Evolutionary conservation across 768 basidiomycete genomes (phyloP).

Genomic region (Suillus weaverae): DNA sequence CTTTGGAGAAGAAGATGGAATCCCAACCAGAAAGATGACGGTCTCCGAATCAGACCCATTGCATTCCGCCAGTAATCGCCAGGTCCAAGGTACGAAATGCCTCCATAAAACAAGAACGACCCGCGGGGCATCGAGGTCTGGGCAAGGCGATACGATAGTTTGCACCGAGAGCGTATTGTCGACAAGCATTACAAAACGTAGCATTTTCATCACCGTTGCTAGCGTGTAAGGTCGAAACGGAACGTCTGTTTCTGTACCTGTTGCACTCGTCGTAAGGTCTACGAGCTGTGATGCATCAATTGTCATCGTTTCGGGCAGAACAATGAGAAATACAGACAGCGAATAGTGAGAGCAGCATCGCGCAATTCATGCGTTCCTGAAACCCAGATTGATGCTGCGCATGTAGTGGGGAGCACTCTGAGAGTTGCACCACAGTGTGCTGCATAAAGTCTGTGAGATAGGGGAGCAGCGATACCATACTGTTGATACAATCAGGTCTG

Average conservation of each 20-base stretch:
- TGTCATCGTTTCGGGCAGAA: not conserved
- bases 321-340: constrained; percentile 28
- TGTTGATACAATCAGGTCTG: not conserved
- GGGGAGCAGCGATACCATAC: not conserved
- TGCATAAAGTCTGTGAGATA: constrained; percentile 4
- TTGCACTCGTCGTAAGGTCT: constrained; percentile 14
- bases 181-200: constrained; percentile 41
- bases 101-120: constrained; percentile 61
- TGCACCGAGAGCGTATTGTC: constrained; percentile 15
- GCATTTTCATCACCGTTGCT: constrained; percentile 42
- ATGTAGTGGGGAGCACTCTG: constrained; percentile 5
- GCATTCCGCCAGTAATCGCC: constrained; percentile 61
- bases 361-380: constrained; percentile 32
- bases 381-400: not conserved
- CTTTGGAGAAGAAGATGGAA: not conserved
- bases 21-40: constrained; percentile 49
- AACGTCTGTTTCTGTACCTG: not conserved
- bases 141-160: constrained; percentile 14
- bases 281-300: constrained; percentile 20
- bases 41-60: constrained; percentile 49
- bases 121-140: constrained; percentile 43
- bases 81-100: constrained; percentile 58
- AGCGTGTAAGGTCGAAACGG: constrained; percentile 50
- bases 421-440: constrained; percentile 2
- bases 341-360: constrained; percentile 38